Evolutionary conservation across 352 stramenopile genomes (phyloP), one percentile per base, ranked within the genome.

Genomic region (Globisporangium recalcitrans): DNA sequence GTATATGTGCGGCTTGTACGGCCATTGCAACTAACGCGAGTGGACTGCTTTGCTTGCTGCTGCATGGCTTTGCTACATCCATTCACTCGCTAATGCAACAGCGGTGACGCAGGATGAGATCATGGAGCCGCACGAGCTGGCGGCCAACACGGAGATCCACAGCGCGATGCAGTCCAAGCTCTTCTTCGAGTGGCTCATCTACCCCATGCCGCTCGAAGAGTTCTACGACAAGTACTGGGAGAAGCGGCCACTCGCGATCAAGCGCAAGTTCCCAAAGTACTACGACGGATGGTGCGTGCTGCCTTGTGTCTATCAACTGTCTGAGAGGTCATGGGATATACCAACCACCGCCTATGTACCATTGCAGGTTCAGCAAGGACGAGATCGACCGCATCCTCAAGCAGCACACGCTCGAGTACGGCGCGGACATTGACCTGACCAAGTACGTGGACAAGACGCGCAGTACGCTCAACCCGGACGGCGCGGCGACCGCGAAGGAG

Each of bases 211-310:
- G 11, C 64, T 84, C 8, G 73, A 93, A 40, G 79, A 97, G 68
- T 98, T 98, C 60, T 98, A 98, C 69, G 64, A 77, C 3, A 86
- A 89, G 24, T 97, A 98, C 72, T 98, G 87, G 88, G 95, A 98
- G 66, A 90, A 97, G 59, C 84, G 91, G 31, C 92, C 95, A 36
- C 72, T 98, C 31, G 76, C 74, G 34, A 90, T 96, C 57, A 90
- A 91, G 62, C 86, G 86, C 38, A 75, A 89, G 40, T 71, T 67
- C 19, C 64, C 69, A 3, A 64, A 69, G 46, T 89, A 89, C 67
- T 96, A 96, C 69, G 80, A 96, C 36, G 77, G 78, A 34, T 93
- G 88, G 71, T 76, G 68, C 54, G 67, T 74, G 22, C 11, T 53
- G 24, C n/a, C 16, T 31, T 29, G 2, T 49, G 27, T 16, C 9